These are phyloP conservation scores for Pseudozyma pruni DNA, from an alignment of 1,284 basidiomycete genomes.

Conservation along the genomic window DNA sequence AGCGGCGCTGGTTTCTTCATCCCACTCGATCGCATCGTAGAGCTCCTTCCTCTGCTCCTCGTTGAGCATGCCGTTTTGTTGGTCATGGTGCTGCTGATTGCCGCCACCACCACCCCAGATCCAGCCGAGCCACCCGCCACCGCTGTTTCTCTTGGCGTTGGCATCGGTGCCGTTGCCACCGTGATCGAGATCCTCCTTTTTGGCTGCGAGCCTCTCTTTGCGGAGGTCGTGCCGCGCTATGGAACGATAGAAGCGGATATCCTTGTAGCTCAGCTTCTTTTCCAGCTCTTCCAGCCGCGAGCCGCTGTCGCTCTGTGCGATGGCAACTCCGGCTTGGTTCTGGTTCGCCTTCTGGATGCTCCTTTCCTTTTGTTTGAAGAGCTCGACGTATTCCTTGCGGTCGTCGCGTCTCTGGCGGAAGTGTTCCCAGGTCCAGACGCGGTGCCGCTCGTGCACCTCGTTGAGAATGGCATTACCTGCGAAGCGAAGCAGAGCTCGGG, in stretches of 20 bases:
- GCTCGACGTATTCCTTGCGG: conserved; percentile 80
- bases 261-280: conserved; percentile 86
- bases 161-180: conserved; percentile 69
- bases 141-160: conserved; percentile 66
- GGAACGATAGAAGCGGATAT: conserved; percentile 96
- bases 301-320: conserved; percentile 51
- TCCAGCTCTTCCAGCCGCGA: conserved; percentile 78
- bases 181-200: conserved; percentile 65
- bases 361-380: conserved; percentile 81
- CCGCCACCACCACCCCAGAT: conserved; percentile 58
- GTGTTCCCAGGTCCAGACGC: conserved; percentile 92
- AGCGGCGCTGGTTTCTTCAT: conserved; percentile 69
- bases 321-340: conserved; percentile 50
- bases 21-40: conserved; percentile 93
- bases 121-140: conserved; percentile 66
- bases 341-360: conserved; percentile 52
- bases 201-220: conserved; percentile 74
- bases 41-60: conserved; percentile 92
- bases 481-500: conserved; percentile 81
- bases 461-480: conserved; percentile 84
- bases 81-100: conserved; percentile 35
- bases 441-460: conserved; percentile 84
- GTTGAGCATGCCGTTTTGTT: conserved; percentile 75
- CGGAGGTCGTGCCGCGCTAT: conserved; percentile 89
- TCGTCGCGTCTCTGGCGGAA: conserved; percentile 89